Base-by-base conservation (phyloP, 1,139 yeast genomes). In the Yamadazyma atmosphaerica region DNA sequence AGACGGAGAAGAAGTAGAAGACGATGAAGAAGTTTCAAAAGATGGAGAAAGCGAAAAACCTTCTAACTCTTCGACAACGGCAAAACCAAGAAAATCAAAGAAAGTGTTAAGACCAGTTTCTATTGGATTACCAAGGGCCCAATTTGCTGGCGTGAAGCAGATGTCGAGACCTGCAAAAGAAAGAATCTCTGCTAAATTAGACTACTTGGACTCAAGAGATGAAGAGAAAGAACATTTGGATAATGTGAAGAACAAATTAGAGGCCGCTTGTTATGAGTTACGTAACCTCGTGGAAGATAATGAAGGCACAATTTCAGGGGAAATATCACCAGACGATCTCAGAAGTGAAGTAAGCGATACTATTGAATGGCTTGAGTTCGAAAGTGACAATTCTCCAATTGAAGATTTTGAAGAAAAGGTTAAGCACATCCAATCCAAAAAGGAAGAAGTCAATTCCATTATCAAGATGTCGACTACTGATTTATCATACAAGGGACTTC, bases 361-460 rank as follows among this genome's bases (percentile, higher is more conserved):
- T 17, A 63, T 85, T 37, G 94, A 85, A 45, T 87, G 96, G 96
- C 65, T 88, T 27, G 95, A 87, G 39, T 81, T 77, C 48, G 90
- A 83, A 16, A 76, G 87, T 38, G 86, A 80, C 40, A 68, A 66
- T 22, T 76, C 87, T 1, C 46, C 70, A 1, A 43, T 72, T 30
- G 65, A 65, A n/a, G 75, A 65, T 8, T 57, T 79, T 32, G 51
- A 60, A 34, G 48, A 42, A 1, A 67, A 61, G 44, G 46, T 58
- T 14, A 42, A 48, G 2, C 51, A 52, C 32, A 40, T 68, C 13
- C 41, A 46, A 3, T 41, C 40, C 3, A 54, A 54, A 35, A 58
- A 54, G 45, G 29, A 40, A 1, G 55, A 52, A 23, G 47, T 69
- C 24, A 53, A 57, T 14, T 42, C 47, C 14, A 39, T 46, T 17